Evolutionary conservation across 805 yeast species (phyloP), one percentile per base, ranked within the genome.

Genomic region (Wickerhamiella brachini): DNA sequence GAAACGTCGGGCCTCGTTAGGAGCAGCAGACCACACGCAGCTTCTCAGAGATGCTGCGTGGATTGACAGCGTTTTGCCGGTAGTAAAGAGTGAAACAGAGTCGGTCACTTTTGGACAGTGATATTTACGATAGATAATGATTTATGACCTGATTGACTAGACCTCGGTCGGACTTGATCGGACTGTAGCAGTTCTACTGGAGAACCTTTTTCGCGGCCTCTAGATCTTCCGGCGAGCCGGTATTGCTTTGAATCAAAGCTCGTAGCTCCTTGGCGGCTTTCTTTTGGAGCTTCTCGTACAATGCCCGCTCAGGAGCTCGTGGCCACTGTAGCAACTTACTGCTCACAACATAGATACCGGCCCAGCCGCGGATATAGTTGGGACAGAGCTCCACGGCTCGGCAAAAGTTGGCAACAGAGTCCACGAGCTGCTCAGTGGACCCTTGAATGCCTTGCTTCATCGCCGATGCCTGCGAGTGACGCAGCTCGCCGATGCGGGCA

Each of bases 1-100:
- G 9, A 61, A 71, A 49, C 61, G 65, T 17, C 69, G 68, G 46
- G 67, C 72, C 2, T 70, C 71, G 2, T 68, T 81, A 5, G 72
- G 67, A 56, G 75, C 73, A 53, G 80, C 79, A 62, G 96, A 74
- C 64, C 89, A 75, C 62, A 79, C 81, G 60, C 78, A 76, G 59
- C 76, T 76, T 42, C 66, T 90, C 49, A 72, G 97, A 53, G 96
- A 90, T 63, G 75, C 83, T 26, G 80, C 84, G 62, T 90, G 97
- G 97, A 88, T 90, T 9, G 58, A 50, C 17, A 34, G 51, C 23
- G 56, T 52, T 2, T 37, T 58, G 21, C 54, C 54, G 12, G 31
- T 44, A 15, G 47, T 41, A 3, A 1, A 18, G 12, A 20, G 12
- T 17, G 47, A 34, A 13, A 8, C 45, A 9, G 48, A 23, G 26